Evolutionary conservation across 192 early-diverging fungal species (phyloP).

Genomic region (Lobosporangium transversale): DNA sequence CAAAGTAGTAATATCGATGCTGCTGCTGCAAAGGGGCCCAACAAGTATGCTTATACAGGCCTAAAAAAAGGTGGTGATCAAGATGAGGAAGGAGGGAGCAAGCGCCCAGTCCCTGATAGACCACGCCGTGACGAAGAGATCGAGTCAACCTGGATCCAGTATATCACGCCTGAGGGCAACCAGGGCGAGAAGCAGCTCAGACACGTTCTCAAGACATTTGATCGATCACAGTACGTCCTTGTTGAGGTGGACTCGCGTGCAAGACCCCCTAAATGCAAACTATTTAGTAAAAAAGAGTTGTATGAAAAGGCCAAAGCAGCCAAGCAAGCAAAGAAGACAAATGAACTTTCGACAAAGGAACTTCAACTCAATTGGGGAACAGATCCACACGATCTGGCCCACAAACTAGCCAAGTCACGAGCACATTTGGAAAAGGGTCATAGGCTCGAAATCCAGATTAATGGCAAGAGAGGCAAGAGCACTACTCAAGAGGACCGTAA

Average conservation of each 20-base stretch:
- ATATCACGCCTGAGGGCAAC: slow-evolving; percentile 55
- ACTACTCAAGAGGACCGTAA: slow-evolving; percentile 48
- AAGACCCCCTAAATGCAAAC: slow-evolving; percentile 60
- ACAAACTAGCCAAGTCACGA: slow-evolving; percentile 57
- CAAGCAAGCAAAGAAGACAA: slow-evolving; percentile 58
- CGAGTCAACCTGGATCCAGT: slow-evolving; percentile 51
- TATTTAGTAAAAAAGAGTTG: slow-evolving; percentile 60
- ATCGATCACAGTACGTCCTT: slow-evolving; percentile 57
- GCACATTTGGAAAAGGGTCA: slow-evolving; percentile 65
- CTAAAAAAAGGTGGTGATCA: no score
- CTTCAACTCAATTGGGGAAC: slow-evolving; percentile 64
- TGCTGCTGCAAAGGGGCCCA: no score
- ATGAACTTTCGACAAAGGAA: slow-evolving; percentile 56
- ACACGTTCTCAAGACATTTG: slow-evolving; percentile 41
- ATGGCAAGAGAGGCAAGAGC: slow-evolving; percentile 55
- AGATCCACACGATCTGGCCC: slow-evolving; percentile 58
- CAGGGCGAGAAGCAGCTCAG: slow-evolving; percentile 40
- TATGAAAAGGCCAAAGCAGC: slow-evolving; percentile 61
- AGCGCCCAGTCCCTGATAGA: slow-evolving; percentile 25
- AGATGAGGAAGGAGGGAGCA: background rate
- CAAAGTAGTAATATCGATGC: no score
- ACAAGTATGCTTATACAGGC: no score
- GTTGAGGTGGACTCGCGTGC: slow-evolving; percentile 57
- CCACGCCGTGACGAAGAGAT: slow-evolving; percentile 66
- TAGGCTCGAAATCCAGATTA: slow-evolving; percentile 58